Base-by-base conservation (phyloP, 78 protist species). In the Speleostelium caveatum region DNA sequence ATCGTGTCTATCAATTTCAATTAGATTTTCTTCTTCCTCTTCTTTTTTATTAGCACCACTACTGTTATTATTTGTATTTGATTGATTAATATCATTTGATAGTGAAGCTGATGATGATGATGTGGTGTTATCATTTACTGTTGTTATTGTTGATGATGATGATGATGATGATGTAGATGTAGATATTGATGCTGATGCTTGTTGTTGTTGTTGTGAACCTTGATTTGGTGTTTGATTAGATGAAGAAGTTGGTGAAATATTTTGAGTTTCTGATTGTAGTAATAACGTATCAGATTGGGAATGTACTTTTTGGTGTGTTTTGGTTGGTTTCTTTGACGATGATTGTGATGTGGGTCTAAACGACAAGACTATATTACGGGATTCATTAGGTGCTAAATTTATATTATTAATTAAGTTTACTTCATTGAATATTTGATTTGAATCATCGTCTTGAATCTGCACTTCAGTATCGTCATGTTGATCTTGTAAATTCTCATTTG, bases 401-500 rank as follows among this genome's bases (percentile, higher is more conserved):
- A 87, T 22, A 17, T 4, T 2, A 17, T 93, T 87, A 16, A 87
- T 69, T 21, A 42, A 7, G 38, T 86, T 62, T 0, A 87, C 94
- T 30, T 72, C 72, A 33, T 94, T 87, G n/a, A 88, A 94, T 21
- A 94, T 53, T 42, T 65, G 92, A 60, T 87, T 79, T 33, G 16
- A 59, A 35, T 94, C 94, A n/a, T 69, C 80, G 41, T 75, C 92
- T 39, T 71, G 78, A 24, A 68, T 71, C 28, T 68, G 67, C 17
- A 60, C 56, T 51, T 73, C 75, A 32, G 60, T 78, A 0, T 67
- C 73, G 33, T 72, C 78, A 14, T 6, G 10, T 6, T 41, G n/a
- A 33, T 83, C 91, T 41, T 83, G 94, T 65, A 94, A 53, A 75
- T 94, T 94, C 51, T 75, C 90, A 60, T 93, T 93, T 22, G 10